These are phyloP conservation scores for Meyerozyma sp. DNA, from an alignment of 1,139 yeast species.

Conservation along the genomic window DNA sequence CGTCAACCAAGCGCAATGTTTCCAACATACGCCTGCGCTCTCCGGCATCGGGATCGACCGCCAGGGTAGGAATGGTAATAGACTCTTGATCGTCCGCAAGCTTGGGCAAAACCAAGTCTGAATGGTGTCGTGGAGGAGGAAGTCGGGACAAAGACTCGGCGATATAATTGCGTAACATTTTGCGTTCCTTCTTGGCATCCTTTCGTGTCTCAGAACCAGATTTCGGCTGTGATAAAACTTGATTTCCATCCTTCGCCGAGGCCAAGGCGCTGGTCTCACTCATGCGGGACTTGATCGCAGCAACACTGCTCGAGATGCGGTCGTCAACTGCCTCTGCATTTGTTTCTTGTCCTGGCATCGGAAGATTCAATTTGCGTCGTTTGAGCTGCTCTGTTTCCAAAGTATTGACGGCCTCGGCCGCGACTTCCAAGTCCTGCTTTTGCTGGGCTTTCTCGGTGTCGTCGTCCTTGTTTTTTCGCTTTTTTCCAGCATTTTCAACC, in stretches of 20 bases:
- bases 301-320: not conserved
- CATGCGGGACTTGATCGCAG: not conserved
- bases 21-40: slow-evolving; percentile 20
- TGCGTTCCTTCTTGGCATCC: not conserved
- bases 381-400: slow-evolving; percentile 37
- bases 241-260: not conserved
- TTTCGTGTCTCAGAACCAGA: not conserved
- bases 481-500: slow-evolving; percentile 25
- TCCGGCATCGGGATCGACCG: slow-evolving; percentile 7
- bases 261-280: not conserved
- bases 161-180: not conserved
- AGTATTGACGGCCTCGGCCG: slow-evolving; percentile 29
- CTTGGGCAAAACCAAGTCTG: slow-evolving; percentile 21
- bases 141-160: slow-evolving; percentile 6
- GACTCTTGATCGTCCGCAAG: slow-evolving; percentile 19
- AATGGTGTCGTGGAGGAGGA: slow-evolving; percentile 25
- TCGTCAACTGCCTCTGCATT: slow-evolving; percentile 13
- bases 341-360: slow-evolving; percentile 34
- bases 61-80: slow-evolving; percentile 9
- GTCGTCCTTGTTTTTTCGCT: slow-evolving; percentile 16
- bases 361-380: slow-evolving; percentile 50
- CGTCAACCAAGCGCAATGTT: slow-evolving; percentile 22
- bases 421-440: slow-evolving; percentile 21
- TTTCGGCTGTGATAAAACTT: not conserved
- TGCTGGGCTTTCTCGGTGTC: slow-evolving; percentile 11